Evolutionary conservation across 176 grass and related monocot species (phyloP).

Genomic region (Hordeum marinum): DNA sequence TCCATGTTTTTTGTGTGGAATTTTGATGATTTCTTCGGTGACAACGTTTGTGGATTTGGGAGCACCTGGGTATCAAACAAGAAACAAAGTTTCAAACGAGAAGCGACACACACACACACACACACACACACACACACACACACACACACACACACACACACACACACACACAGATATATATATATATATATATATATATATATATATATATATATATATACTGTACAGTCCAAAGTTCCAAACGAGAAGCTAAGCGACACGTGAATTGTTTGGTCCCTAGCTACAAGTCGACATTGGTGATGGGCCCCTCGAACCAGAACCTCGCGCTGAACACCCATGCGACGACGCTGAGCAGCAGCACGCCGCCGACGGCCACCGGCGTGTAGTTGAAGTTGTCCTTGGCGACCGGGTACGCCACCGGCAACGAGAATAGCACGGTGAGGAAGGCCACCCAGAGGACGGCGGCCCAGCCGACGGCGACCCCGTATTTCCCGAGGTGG

Average conservation of each 20-base stretch:
- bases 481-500: constrained; percentile 39
- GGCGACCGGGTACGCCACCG: constrained; percentile 60
- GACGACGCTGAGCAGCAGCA: constrained; percentile 38
- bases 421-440: constrained; percentile 78
- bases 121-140: no score
- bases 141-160: no score
- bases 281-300: constrained; percentile 31
- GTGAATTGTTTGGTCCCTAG: neutral
- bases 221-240: neutral
- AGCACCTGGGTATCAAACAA: no score
- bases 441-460: constrained; percentile 63
- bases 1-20: no score
- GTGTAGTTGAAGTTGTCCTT: constrained; percentile 76
- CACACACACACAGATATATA: no score
- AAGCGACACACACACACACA: no score
- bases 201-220: no score
- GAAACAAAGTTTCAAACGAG: no score
- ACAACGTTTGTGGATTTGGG: no score
- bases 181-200: no score
- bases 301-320: constrained; percentile 70
- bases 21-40: no score
- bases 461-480: constrained; percentile 38
- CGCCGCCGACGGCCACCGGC: constrained; percentile 56
- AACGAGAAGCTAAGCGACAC: neutral
- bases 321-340: constrained; percentile 40